Evolutionary conservation across 768 basidiomycete species (phyloP).

Genomic region (Mycena galopus): DNA sequence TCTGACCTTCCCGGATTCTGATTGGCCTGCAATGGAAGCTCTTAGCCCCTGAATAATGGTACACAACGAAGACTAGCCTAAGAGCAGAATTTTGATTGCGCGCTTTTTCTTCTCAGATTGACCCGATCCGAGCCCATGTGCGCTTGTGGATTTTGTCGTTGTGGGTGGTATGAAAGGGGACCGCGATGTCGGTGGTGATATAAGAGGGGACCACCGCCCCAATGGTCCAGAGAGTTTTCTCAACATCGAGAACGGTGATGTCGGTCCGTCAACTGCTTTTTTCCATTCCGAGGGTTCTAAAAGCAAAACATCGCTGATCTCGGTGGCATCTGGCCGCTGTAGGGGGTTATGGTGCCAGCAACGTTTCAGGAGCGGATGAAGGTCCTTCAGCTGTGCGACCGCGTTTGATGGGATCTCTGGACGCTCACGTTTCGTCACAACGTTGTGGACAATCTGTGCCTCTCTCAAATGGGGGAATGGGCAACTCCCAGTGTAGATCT

Average conservation of each 20-base stretch:
- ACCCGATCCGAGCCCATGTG: conserved; percentile 72
- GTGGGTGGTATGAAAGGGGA: too few relatives aligned
- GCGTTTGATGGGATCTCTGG: not conserved
- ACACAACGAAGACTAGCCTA: conserved; percentile 46
- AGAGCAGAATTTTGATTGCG: conserved; percentile 54
- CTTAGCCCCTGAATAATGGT: not conserved
- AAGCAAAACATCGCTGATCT: not conserved
- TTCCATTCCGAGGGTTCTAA: conserved; percentile 18
- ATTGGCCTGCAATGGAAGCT: conserved; percentile 45
- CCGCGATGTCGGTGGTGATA: too few relatives aligned
- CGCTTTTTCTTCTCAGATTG: conserved; percentile 73
- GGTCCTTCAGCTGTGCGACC: not conserved
- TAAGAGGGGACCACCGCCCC: too few relatives aligned
- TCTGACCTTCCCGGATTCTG: conserved; percentile 55
- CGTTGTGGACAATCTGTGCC: not conserved
- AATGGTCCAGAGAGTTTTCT: too few relatives aligned
- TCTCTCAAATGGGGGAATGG: not conserved
- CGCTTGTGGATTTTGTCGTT: too few relatives aligned
- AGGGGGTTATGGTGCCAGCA: not conserved
- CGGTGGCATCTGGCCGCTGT: not conserved
- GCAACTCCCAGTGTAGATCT: not conserved
- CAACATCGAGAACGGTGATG: too few relatives aligned
- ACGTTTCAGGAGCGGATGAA: not conserved
- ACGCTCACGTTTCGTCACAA: not conserved
- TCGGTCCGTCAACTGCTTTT: conserved; percentile 4